Evolutionary conservation across 228 moss, liverwort and hornwort species (phyloP).

Genomic region (Sphagnum magellanicum): DNA sequence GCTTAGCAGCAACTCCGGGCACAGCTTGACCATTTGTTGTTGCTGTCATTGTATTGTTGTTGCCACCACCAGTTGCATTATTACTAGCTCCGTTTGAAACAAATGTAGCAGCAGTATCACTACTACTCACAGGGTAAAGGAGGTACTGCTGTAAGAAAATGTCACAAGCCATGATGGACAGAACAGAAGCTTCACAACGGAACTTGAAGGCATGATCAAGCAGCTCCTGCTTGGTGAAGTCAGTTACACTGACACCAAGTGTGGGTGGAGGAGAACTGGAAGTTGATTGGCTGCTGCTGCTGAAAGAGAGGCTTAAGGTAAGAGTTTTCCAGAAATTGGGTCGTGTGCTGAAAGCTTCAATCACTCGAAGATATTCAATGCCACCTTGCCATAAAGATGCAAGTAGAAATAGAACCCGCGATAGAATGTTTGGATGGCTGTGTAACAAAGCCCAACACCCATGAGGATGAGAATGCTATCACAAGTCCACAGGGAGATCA

Average conservation of each 20-base stretch:
- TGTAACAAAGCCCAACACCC: slow-evolving; percentile 5
- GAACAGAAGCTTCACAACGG: slow-evolving; percentile 78
- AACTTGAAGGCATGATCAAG: slow-evolving; percentile 62
- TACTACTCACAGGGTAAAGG: slow-evolving; percentile 41
- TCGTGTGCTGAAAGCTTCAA: slow-evolving; percentile 62
- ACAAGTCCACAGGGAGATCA: slow-evolving; percentile 6
- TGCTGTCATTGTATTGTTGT: too few species aligned
- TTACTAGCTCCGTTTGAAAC: slow-evolving; percentile 17
- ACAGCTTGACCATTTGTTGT: too few species aligned
- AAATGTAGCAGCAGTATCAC: slow-evolving; percentile 15
- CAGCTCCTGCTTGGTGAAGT: slow-evolving; percentile 53
- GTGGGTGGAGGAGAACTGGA: slow-evolving; percentile 24
- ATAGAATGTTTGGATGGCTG: slow-evolving; percentile 73
- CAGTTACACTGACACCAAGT: slow-evolving; percentile 17
- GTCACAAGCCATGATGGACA: slow-evolving; percentile 87
- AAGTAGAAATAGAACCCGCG: slow-evolving; percentile 72
- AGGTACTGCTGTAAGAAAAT: slow-evolving; percentile 78
- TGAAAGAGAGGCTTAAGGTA: slow-evolving; percentile 53
- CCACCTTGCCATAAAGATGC: slow-evolving; percentile 91
- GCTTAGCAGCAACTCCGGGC: slow-evolving; percentile 1
- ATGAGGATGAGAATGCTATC: background rate
- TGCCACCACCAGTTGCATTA: slow-evolving; percentile 7
- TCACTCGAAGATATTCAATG: slow-evolving; percentile 68
- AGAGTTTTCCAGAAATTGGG: slow-evolving; percentile 77
- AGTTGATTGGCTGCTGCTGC: slow-evolving; percentile 15